Evolutionary conservation across 768 basidiomycete genomes (phyloP).

Genomic region (Lactifluus piperatus): DNA sequence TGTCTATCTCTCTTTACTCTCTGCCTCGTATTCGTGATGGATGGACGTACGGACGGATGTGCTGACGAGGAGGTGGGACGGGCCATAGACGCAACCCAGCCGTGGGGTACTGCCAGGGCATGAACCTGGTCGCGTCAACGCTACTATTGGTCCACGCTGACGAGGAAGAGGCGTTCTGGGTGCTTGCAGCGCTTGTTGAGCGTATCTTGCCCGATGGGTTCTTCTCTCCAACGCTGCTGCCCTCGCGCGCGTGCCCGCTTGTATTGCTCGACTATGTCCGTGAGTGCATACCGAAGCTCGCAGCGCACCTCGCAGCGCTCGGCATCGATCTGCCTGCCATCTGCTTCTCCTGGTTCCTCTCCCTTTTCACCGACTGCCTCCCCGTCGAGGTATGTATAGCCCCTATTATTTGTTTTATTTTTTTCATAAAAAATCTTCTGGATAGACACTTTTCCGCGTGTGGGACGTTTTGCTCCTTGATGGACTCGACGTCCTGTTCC

Average conservation of each 20-base stretch:
- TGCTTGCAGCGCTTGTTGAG: conserved; percentile 81
- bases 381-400: conserved; percentile 68
- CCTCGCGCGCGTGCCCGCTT: conserved; percentile 88
- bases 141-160: conserved; percentile 86
- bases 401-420: background rate
- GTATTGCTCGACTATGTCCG: conserved; percentile 85
- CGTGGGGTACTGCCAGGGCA: conserved; percentile 92
- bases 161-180: conserved; percentile 98
- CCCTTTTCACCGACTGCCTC: conserved; percentile 90
- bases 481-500: conserved; percentile 84
- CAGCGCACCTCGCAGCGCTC: conserved; percentile 64
- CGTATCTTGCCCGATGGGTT: conserved; percentile 85
- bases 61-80: background rate
- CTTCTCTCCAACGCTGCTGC: conserved; percentile 86
- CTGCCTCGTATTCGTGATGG: no score
- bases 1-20: conserved; percentile 24
- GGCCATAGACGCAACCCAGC: conserved; percentile 69
- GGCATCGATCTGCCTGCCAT: conserved; percentile 90
- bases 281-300: conserved; percentile 65
- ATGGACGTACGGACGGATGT: no score
- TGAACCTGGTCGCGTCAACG: conserved; percentile 94
- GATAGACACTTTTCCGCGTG: conserved; percentile 83
- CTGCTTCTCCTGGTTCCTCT: conserved; percentile 98
- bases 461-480: conserved; percentile 97
- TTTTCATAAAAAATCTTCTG: no score